phyloP scores from a whole-genome alignment of 768 basidiomycete species.

The Termitomyces heimii region DNA sequence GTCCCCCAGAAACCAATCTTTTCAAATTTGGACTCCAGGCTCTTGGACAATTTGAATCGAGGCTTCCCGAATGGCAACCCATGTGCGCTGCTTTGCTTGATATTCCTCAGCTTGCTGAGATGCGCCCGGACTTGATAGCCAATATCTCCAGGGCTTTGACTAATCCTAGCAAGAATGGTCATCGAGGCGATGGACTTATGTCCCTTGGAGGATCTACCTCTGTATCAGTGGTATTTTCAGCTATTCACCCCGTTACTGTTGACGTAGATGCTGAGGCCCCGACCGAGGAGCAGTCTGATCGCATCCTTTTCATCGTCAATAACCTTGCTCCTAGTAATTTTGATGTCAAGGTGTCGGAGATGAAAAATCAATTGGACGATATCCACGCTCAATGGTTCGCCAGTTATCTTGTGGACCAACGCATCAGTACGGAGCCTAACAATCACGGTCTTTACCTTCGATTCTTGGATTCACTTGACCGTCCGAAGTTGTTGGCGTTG shows the following conservation, averaged over 20 bases:
- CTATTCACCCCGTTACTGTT: conserved; percentile 68
- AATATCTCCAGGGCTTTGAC: conserved; percentile 67
- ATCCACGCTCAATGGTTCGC: conserved; percentile 93
- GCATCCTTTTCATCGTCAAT: conserved; percentile 96
- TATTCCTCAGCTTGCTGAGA: conserved; percentile 83
- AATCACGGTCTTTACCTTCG: conserved; percentile 94
- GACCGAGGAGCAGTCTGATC: conserved; percentile 85
- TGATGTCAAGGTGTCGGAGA: conserved; percentile 79
- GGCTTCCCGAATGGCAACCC: conserved; percentile 88
- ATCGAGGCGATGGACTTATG: conserved; percentile 29
- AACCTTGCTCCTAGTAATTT: conserved; percentile 95
- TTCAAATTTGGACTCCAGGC: conserved; percentile 96
- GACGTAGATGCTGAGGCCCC: conserved; percentile 64
- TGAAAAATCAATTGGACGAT: conserved; percentile 80
- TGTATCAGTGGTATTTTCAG: conserved; percentile 58
- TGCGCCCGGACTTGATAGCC: conserved; percentile 74
- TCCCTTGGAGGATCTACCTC: conserved; percentile 20
- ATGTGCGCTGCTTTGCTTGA: conserved; percentile 84
- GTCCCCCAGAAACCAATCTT: conserved; percentile 85
- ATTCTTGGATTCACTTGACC: conserved; percentile 81
- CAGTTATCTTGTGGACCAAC: conserved; percentile 94
- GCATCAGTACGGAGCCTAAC: conserved; percentile 94
- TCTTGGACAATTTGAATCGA: conserved; percentile 78
- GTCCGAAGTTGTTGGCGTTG: conserved; percentile 59
- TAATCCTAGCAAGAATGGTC: conserved; percentile 42